These are phyloP conservation scores for Colletotrichum coccodes DNA, from an alignment of 2,329 filamentous ascomycete genomes.

Conservation along the genomic window DNA sequence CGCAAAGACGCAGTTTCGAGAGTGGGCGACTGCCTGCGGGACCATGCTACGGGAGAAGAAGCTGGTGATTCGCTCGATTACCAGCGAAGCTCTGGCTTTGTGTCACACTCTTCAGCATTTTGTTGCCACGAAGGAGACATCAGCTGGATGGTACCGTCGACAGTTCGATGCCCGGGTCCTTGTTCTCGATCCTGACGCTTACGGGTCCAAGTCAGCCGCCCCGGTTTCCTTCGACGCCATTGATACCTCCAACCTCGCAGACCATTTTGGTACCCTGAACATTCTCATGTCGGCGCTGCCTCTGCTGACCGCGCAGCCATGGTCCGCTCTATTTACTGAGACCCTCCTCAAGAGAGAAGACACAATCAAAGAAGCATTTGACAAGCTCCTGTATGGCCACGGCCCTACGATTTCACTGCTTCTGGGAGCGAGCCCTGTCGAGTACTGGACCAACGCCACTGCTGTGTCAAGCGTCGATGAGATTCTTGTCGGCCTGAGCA, in stretches of 20 bases:
- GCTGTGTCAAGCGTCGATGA: conserved; percentile 52
- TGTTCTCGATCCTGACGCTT: conserved; percentile 53
- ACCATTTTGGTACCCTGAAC: conserved; percentile 50
- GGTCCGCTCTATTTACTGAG: conserved; percentile 57
- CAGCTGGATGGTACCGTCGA: conserved; percentile 54
- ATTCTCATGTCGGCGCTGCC: conserved; percentile 54
- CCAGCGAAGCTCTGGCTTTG: conserved; percentile 61
- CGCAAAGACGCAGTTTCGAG: conserved; percentile 55
- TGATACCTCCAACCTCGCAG: conserved; percentile 60
- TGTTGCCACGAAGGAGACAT: conserved; percentile 38
- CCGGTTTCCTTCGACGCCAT: conserved; percentile 63
- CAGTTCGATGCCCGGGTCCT: conserved; percentile 51
- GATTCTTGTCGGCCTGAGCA: conserved; percentile 40
- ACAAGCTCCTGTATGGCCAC: conserved; percentile 57
- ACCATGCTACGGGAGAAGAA: conserved; percentile 44
- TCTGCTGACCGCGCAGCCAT: conserved; percentile 54
- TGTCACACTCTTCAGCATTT: conserved; percentile 60
- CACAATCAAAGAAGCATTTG: conserved; percentile 44
- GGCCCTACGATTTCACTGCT: conserved; percentile 58
- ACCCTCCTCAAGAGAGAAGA: conserved; percentile 34
- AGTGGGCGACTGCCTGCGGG: conserved; percentile 52
- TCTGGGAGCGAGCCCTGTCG: conserved; percentile 59
- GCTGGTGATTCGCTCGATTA: conserved; percentile 54
- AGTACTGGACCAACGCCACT: conserved; percentile 62
- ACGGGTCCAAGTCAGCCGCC: conserved; percentile 44